phyloP scores from a whole-genome alignment of 2,329 filamentous ascomycete species.

The Tricladium varicosporioides region DNA sequence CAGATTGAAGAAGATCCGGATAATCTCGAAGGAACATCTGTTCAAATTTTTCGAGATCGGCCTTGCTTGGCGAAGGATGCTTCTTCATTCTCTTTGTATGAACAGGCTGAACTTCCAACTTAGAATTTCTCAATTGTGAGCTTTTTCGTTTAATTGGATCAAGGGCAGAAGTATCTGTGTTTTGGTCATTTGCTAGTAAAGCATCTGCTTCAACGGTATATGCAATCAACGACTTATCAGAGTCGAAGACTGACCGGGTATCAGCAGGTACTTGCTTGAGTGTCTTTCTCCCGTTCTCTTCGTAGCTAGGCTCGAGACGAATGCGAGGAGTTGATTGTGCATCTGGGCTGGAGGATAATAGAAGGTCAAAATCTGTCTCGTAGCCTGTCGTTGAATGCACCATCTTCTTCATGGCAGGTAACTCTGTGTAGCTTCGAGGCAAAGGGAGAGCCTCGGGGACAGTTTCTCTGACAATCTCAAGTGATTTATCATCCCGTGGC shows the following conservation, averaged over 20 bases:
- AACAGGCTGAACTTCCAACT: background rate
- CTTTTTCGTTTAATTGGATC: slow-evolving; percentile 15
- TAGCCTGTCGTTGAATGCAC: background rate
- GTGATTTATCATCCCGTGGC: slow-evolving; percentile 10
- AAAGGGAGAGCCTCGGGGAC: slow-evolving; percentile 12
- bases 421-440: slow-evolving; percentile 4
- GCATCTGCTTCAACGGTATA: slow-evolving; percentile 6
- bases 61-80: slow-evolving; percentile 28
- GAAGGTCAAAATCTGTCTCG: slow-evolving; percentile 18
- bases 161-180: background rate
- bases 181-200: background rate
- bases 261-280: slow-evolving; percentile 19
- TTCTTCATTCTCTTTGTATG: slow-evolving; percentile 23
- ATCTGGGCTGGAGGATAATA: slow-evolving; percentile 28
- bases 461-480: slow-evolving; percentile 4
- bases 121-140: background rate
- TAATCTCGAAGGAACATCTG: background rate
- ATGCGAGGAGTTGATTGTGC: slow-evolving; percentile 30
- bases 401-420: background rate
- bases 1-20: background rate
- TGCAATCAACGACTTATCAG: slow-evolving; percentile 4
- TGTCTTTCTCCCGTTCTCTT: slow-evolving; percentile 16
- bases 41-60: slow-evolving; percentile 24
- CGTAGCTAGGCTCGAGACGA: slow-evolving; percentile 22
- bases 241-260: slow-evolving; percentile 22